Base-by-base conservation (phyloP, 768 basidiomycete genomes). In the Infundibulicybe gibba region DNA sequence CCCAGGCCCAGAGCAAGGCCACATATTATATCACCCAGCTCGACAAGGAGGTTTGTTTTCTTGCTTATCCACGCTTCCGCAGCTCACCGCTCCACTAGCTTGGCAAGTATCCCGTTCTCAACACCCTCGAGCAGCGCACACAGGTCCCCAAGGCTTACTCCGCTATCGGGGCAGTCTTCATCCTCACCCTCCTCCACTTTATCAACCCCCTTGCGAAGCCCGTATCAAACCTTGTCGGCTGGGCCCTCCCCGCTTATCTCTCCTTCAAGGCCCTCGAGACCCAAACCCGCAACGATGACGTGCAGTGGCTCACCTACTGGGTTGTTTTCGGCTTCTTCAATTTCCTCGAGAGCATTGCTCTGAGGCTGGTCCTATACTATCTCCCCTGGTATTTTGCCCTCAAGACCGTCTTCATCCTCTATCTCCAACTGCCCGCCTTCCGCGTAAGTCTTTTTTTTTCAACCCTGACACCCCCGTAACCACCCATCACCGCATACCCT, bases 281-380 rank as follows among this genome's bases (percentile, higher is more conserved):
- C 4, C 90, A 91, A n/a, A 75, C 79, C 2, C 74, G 83, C 49
- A 77, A 85, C 55, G 92, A 95, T 55, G 90, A 95, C 68, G 75
- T 87, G 59, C 94, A 97, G 70, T 97, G 94, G 94, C 77, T 97
- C 61, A 95, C 94, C 2, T 98, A 98, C 76, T 98, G 95, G 95
- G 78, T 90, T 61, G 79, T 95, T 45, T 94, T 97, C 57, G 93
- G 92, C 45, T 87, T 85, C 67, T 85, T 97, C 80, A 95, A 87
- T 74, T 90, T 97, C 69, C 59, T 90, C 50, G 95, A 97, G 72
- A 85, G 81, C 60, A 77, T 95, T 56, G 90, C 89, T 44, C 74
- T 90, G 53, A 81, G 87, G 43, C 49, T 88, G 50, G 79, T 97
- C 50, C 83, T 97, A 54, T 92, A 94, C 75, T 98, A 94, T 61